Percentiles rank a stretch among this genome's conserved stretches.
Evolutionary conservation across 129 eudicot species (phyloP).

Genomic region (Gnaphalium uliginosum): DNA sequence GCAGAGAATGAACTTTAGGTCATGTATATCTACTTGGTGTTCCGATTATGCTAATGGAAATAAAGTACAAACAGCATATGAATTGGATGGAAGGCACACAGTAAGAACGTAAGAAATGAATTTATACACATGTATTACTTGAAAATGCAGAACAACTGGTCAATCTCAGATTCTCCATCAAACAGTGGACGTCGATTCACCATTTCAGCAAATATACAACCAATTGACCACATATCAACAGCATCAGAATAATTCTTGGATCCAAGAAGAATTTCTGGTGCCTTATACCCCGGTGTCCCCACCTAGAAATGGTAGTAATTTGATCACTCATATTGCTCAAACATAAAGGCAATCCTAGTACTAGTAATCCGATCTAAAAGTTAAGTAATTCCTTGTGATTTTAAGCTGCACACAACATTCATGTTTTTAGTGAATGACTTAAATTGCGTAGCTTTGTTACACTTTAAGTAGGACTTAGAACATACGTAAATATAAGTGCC

Average conservation of each 20-base stretch:
- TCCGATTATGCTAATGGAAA: slow-evolving; percentile 61
- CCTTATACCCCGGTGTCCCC: slow-evolving; percentile 85
- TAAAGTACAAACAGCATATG: not conserved
- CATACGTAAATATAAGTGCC: no score
- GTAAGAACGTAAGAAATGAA: no score
- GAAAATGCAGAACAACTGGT: slow-evolving; percentile 72
- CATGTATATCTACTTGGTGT: slow-evolving; percentile 83
- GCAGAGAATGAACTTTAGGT: slow-evolving; percentile 25
- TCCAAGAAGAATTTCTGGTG: slow-evolving; percentile 95
- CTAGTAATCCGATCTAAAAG: no score
- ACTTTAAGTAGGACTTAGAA: no score
- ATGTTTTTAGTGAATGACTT: no score
- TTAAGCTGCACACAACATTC: no score
- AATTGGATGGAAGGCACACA: not conserved
- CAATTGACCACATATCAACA: slow-evolving; percentile 95
- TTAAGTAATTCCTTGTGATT: no score
- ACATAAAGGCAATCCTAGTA: no score
- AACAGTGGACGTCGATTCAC: slow-evolving; percentile 71
- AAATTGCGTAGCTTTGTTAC: no score
- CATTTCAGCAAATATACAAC: slow-evolving; percentile 98
- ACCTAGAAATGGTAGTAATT: slow-evolving; percentile 44
- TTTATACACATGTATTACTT: slow-evolving; percentile 36
- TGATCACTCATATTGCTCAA: no score
- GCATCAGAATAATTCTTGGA: slow-evolving; percentile 81
- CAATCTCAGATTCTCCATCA: slow-evolving; percentile 89